phyloP scores from a whole-genome alignment of 768 basidiomycete species.

The Agrocybe chaxingu region DNA sequence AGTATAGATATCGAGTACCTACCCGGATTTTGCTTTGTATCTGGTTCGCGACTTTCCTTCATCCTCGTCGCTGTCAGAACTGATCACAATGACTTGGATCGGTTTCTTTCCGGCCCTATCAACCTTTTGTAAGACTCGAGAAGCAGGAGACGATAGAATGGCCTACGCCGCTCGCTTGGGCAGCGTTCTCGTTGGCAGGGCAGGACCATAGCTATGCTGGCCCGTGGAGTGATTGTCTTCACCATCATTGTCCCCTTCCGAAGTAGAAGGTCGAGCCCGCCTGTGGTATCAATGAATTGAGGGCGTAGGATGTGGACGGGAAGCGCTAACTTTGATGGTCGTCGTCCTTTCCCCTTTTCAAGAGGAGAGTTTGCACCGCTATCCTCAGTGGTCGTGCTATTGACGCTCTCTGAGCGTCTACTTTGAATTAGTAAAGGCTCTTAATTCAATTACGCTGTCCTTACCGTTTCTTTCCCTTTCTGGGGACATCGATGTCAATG shows the following conservation, averaged over 20 bases:
- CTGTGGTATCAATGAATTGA: conserved; percentile 26
- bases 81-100: conserved; percentile 29
- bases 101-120: conserved; percentile 39
- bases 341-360: conserved; percentile 26
- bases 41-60: conserved; percentile 12
- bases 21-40: conserved; percentile 14
- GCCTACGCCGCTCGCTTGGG: conserved; percentile 62
- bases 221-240: conserved; percentile 28
- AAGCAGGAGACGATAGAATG: background rate
- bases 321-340: conserved; percentile 39
- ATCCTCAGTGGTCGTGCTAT: conserved; percentile 40
- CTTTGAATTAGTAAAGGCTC: background rate
- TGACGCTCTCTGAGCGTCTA: conserved; percentile 61
- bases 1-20: background rate
- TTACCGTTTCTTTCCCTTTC: conserved; percentile 49
- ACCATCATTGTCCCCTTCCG: conserved; percentile 40
- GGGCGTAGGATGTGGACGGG: background rate
- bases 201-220: conserved; percentile 31
- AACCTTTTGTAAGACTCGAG: background rate
- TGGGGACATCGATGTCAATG: conserved; percentile 33
- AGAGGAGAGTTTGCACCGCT: conserved; percentile 30
- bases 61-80: conserved; percentile 36
- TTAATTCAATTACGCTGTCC: conserved; percentile 1
- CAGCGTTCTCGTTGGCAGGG: conserved; percentile 46
- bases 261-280: conserved; percentile 52